phyloP scores from a whole-genome alignment of 2,329 filamentous ascomycete genomes.

The Lachnellula willkommii region DNA sequence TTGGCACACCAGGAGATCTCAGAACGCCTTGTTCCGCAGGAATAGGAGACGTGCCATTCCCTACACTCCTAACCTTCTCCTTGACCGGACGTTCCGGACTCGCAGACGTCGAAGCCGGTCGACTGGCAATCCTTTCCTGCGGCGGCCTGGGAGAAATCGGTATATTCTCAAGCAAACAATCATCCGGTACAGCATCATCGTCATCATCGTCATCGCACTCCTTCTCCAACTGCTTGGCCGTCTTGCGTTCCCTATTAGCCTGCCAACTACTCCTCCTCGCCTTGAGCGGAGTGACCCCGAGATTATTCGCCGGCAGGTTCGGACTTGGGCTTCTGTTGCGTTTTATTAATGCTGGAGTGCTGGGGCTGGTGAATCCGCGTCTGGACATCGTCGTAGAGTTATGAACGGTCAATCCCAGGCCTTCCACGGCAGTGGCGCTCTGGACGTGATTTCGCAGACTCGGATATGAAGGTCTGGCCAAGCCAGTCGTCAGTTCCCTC shows the following conservation, averaged over 20 bases:
- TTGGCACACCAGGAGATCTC: slow-evolving; percentile 18
- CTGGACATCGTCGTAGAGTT: slow-evolving; percentile 9
- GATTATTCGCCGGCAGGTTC: slow-evolving; percentile 18
- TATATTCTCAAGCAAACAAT: slow-evolving; percentile 74
- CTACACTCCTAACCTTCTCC: slow-evolving; percentile 31
- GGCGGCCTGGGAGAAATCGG: slow-evolving; percentile 69
- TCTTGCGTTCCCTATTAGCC: slow-evolving; percentile 58
- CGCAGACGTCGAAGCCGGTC: slow-evolving; percentile 43
- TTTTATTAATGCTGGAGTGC: slow-evolving; percentile 20
- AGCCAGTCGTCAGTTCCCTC: slow-evolving; percentile 28
- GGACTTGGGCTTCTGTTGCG: slow-evolving; percentile 30
- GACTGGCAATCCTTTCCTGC: slow-evolving; percentile 50
- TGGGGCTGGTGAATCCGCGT: slow-evolving; percentile 24
- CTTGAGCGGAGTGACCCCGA: slow-evolving; percentile 18
- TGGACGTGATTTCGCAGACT: slow-evolving; percentile 24
- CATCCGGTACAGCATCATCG: slow-evolving; percentile 68
- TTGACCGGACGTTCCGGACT: slow-evolving; percentile 28
- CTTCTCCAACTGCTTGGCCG: slow-evolving; percentile 63
- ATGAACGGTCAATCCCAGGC: slow-evolving; percentile 25
- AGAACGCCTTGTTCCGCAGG: slow-evolving; percentile 56
- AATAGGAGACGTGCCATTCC: slow-evolving; percentile 59
- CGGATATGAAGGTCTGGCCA: slow-evolving; percentile 20
- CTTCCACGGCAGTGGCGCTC: slow-evolving; percentile 20
- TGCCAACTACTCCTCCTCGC: slow-evolving; percentile 57
- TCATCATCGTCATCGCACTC: slow-evolving; percentile 73